Percentiles rank a stretch among this genome's conserved stretches.
phyloP scores from a whole-genome alignment of 2,329 filamentous ascomycete genomes.

The Colletotrichum sp. region DNA sequence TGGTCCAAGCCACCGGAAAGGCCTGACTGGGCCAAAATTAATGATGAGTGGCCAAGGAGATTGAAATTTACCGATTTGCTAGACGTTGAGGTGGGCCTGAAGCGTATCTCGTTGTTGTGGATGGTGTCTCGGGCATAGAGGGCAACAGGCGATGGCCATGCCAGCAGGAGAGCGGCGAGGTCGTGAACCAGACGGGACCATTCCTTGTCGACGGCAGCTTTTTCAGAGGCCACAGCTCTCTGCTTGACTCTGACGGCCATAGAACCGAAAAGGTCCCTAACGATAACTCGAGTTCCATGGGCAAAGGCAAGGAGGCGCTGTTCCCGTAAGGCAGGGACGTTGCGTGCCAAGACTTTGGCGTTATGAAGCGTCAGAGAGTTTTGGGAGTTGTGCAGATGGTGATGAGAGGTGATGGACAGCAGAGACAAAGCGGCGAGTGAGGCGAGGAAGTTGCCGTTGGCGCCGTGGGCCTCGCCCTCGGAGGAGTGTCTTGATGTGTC shows the following conservation, averaged over 20 bases:
- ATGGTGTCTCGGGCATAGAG: constrained; percentile 63
- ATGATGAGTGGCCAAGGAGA: constrained; percentile 17
- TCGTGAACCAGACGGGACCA: constrained; percentile 68
- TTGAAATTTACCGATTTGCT: neutral
- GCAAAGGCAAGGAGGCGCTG: constrained; percentile 59
- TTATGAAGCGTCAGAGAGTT: constrained; percentile 75
- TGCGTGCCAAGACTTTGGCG: constrained; percentile 67
- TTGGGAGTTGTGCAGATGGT: constrained; percentile 62
- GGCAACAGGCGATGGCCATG: constrained; percentile 64
- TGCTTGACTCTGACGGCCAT: constrained; percentile 92
- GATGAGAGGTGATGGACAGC: constrained; percentile 76
- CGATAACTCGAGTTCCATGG: constrained; percentile 77
- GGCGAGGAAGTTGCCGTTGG: constrained; percentile 76
- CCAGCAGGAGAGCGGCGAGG: constrained; percentile 70
- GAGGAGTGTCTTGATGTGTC: constrained; percentile 78
- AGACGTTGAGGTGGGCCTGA: constrained; percentile 30
- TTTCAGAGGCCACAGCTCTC: constrained; percentile 61
- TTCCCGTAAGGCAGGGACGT: constrained; percentile 64
- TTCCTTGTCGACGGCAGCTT: constrained; percentile 59
- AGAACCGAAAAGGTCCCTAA: constrained; percentile 84
- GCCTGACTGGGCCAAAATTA: constrained; percentile 69
- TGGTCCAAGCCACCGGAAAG: constrained; percentile 60
- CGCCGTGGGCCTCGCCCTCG: constrained; percentile 61
- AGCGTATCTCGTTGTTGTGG: constrained; percentile 38
- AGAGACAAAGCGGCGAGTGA: constrained; percentile 79